These are phyloP conservation scores for Plantago coronopus DNA, from an alignment of 305 asterid genomes.

Conservation along the genomic window DNA sequence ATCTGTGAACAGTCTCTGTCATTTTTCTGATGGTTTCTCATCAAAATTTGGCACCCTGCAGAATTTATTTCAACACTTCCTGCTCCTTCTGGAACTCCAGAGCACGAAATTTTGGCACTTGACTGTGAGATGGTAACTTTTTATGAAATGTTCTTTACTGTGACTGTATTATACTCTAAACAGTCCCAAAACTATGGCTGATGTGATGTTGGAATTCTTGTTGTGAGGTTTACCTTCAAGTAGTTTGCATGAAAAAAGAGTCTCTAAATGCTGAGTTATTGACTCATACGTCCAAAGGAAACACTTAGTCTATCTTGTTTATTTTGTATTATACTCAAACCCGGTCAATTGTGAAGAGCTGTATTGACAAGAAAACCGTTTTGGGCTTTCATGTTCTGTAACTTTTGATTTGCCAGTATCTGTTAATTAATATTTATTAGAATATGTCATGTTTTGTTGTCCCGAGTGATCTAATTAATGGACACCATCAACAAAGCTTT, in stretches of 20 bases:
- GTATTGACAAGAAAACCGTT: background rate
- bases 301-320: background rate
- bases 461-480: background rate
- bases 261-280: background rate
- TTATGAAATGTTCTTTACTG: conserved; percentile 6
- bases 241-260: conserved; percentile 2
- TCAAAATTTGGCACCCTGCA: conserved; percentile 34
- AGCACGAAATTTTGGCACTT: conserved; percentile 65
- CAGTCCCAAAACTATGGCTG: background rate
- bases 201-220: conserved; percentile 5
- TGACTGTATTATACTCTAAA: conserved; percentile 2
- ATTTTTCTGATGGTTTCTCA: conserved; percentile 10
- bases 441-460: background rate
- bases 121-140: conserved; percentile 91
- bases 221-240: background rate
- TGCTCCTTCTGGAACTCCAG: conserved; percentile 65
- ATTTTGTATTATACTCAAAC: background rate
- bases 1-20: background rate
- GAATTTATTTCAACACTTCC: conserved; percentile 69
- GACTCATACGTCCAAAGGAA: background rate
- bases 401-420: background rate
- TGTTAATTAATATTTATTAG: background rate
- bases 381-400: background rate
- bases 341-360: background rate
- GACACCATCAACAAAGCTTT: background rate